Base-by-base conservation (phyloP, 495 filamentous ascomycete species). In the Penicillium coffeae region DNA sequence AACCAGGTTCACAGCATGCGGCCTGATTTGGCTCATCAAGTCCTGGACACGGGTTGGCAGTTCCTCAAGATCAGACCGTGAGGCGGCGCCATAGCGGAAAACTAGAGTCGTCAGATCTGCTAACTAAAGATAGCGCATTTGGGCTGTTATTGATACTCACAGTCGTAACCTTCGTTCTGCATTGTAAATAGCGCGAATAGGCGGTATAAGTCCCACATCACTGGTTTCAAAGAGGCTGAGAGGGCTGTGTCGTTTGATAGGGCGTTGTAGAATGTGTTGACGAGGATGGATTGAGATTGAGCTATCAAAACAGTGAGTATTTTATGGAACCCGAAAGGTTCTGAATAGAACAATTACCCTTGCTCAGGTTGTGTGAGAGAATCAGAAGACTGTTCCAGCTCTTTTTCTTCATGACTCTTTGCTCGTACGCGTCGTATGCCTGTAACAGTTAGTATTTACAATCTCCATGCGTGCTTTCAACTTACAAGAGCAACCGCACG, bases 381-480 rank as follows among this genome's bases (percentile, higher is more conserved):
- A 75, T 67, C 38, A 73, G 66, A 18, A 78, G 55, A n/a, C 53
- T 66, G 33, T 69, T 77, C 73, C 74, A 77, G 25, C 59, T 64
- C 19, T 59, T 63, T 49, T 75, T 70, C 15, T 74, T 66, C 8
- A 70, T 49, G 7, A 75, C 61, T 4, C 73, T 63, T 21, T 68
- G 64, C 39, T 70, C 52, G 51, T 75, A 75, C 6, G 60, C 69
- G 18, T 66, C 63, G 42, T 73, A 71, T 34, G 66, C 63, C 61
- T 66, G 15, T 8, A 2, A 14, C 8, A 3, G 5, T 16, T 58
- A 12, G 58, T 43, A 8, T n/a, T 15, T 42, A 3, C 8, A 1
- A 0, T n/a, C 25, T 8, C 15, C 10, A 13, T 13, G 20, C 15
- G 2, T n/a, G n/a, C 8, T 8, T 27, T 27, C 18, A 7, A 50